A percentile compares a stretch with the other conserved stretches of the same genome.
phyloP scores from a whole-genome alignment of 352 stramenopile species.

The Detonula confervacea region DNA sequence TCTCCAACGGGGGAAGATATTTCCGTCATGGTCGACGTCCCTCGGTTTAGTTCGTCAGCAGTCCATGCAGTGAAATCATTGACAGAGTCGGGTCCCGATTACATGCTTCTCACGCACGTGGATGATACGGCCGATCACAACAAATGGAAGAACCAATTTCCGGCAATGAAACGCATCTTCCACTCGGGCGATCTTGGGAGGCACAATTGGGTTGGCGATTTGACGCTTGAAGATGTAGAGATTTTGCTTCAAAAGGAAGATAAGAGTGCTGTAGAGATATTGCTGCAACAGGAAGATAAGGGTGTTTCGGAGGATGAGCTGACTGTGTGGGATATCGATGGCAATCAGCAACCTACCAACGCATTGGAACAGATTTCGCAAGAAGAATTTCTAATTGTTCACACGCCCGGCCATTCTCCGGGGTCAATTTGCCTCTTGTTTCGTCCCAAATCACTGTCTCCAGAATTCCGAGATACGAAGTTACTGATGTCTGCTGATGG shows the following conservation, averaged over 20 bases:
- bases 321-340: conserved; percentile 30
- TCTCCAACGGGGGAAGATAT: conserved; percentile 26
- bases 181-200: conserved; percentile 67
- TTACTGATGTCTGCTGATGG: not conserved
- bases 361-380: conserved; percentile 1
- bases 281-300: conserved; percentile 29
- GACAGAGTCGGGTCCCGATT: conserved; percentile 50
- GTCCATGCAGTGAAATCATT: conserved; percentile 55
- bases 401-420: conserved; percentile 76
- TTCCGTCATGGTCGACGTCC: conserved; percentile 75
- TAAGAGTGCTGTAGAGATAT: no score
- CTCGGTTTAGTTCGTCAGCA: conserved; percentile 50
- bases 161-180: conserved; percentile 72
- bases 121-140: conserved; percentile 78
- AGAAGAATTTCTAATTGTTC: conserved; percentile 56
- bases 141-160: conserved; percentile 68
- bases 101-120: conserved; percentile 73
- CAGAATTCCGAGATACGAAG: not conserved
- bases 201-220: conserved; percentile 66
- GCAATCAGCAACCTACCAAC: conserved; percentile 6
- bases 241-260: no score
- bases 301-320: not conserved
- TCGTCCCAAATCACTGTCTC: conserved; percentile 3
- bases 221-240: conserved; percentile 70
- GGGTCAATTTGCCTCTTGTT: conserved; percentile 52